Base-by-base conservation (phyloP, 805 yeast genomes). In the Yamadazyma insecticola region DNA sequence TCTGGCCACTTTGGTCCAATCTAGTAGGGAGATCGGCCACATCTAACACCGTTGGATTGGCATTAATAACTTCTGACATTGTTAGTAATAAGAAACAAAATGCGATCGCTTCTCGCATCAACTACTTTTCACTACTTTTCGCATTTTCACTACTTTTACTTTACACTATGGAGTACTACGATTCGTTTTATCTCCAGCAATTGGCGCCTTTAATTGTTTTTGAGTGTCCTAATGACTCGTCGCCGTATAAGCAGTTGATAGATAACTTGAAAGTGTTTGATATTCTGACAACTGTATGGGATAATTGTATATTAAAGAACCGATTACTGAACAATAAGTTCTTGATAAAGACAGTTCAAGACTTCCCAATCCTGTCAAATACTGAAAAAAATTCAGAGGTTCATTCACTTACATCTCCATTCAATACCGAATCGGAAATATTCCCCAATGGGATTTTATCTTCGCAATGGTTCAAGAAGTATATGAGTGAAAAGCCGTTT, bases 21-120 rank as follows among this genome's bases (percentile, higher is more conserved):
- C 97, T 71, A 0, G 80, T 81, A 2, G 97, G 97, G 16, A 90
- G 72, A 33, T 76, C 73, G 18, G 80, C 74, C 7, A 73, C 75
- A 45, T 88, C 95, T 28, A 87, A 59, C 23, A 90, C 78, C 19
- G 81, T 78, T 14, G 98, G 98, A 52, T 88, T 89, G 18, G 96
- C 95, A 56, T 90, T 90, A 37, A 90, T 80, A 14, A 40, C 36
- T 33, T 38, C 43, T 19, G 39, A 29, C 45, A 41, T 39, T 28
- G 15, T 22, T 17, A 17, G 13, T 17, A 5, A 22, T 6, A 11
- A 8, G 25, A 22, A 19, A 19, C 8, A 19, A 19, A 19, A 19
- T n/a, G n/a, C n/a, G n/a, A n/a, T n/a, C n/a, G n/a, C n/a, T n/a
- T n/a, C n/a, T n/a, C n/a, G n/a, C n/a, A n/a, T n/a, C n/a, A n/a